phyloP scores from a whole-genome alignment of 345 rosid species.

The Xanthoceras sorbifolium region DNA sequence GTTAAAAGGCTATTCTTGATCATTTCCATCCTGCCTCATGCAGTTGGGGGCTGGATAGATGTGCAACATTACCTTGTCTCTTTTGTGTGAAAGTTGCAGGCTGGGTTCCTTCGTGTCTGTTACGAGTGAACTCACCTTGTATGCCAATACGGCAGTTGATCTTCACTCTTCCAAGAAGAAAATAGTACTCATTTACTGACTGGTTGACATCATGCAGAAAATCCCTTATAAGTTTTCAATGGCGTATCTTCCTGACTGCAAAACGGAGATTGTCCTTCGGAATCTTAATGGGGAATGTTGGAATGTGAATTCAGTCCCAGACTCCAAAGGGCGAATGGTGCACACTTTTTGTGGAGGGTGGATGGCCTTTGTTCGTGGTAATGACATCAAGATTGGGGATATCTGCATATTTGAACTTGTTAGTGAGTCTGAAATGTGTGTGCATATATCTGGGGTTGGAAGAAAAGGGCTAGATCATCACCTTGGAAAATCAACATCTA shows the following conservation, averaged over 20 bases:
- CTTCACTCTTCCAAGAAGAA: neutral
- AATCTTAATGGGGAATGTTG: slow-evolving; percentile 50
- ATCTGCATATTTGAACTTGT: slow-evolving; percentile 65
- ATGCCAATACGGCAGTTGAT: neutral
- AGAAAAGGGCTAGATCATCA: slow-evolving; percentile 21
- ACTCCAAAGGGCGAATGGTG: slow-evolving; percentile 50
- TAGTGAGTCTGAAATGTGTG: slow-evolving; percentile 52
- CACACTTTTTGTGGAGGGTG: slow-evolving; percentile 72
- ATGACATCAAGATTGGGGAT: slow-evolving; percentile 52
- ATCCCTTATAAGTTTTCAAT: slow-evolving; percentile 57
- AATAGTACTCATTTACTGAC: neutral
- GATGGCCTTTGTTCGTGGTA: slow-evolving; percentile 67
- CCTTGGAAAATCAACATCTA: slow-evolving; percentile 20
- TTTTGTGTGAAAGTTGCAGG: neutral
- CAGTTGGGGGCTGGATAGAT: neutral
- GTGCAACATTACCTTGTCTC: neutral
- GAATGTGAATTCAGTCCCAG: slow-evolving; percentile 69
- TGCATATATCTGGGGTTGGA: slow-evolving; percentile 53
- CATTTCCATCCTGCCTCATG: neutral
- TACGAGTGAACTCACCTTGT: neutral
- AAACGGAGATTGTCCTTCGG: slow-evolving; percentile 55
- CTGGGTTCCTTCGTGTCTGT: neutral
- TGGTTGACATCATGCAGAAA: slow-evolving; percentile 44
- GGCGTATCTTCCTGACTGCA: slow-evolving; percentile 53
- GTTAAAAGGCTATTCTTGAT: neutral